Evolutionary conservation across 352 stramenopile genomes (phyloP).

Genomic region (Pilasporangium apinafurcum): DNA sequence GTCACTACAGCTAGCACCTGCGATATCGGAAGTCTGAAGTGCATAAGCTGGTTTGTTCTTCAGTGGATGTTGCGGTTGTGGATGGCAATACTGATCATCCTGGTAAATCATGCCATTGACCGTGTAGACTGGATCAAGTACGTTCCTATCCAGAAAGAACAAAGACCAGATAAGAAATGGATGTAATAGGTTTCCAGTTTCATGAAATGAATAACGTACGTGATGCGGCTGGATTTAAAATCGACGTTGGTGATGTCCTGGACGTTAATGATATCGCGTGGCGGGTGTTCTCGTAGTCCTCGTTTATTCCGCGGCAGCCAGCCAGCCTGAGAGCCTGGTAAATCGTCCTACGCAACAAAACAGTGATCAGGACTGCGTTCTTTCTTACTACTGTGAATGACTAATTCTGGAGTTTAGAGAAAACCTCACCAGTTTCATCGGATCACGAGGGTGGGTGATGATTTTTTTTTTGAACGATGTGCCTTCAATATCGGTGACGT

Average conservation of each 20-base stretch:
- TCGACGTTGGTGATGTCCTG: slow-evolving; percentile 63
- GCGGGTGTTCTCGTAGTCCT: slow-evolving; percentile 35
- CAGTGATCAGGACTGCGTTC: too few species aligned
- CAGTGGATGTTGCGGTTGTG: slow-evolving; percentile 33
- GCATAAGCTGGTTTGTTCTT: slow-evolving; percentile 46
- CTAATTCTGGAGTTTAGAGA: too few species aligned
- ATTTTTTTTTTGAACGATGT: slow-evolving; percentile 36
- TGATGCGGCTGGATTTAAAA: slow-evolving; percentile 68
- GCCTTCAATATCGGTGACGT: slow-evolving; percentile 66
- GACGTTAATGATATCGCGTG: slow-evolving; percentile 58
- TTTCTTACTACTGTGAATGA: too few species aligned
- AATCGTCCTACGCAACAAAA: slow-evolving; percentile 30
- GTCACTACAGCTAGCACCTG: slow-evolving; percentile 44
- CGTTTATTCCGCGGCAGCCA: slow-evolving; percentile 55
- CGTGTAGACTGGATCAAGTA: slow-evolving; percentile 69
- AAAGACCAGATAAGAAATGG: background rate
- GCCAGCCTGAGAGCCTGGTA: slow-evolving; percentile 40
- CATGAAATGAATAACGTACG: slow-evolving; percentile 20
- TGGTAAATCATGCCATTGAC: slow-evolving; percentile 54
- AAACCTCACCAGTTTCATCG: slow-evolving; percentile 24
- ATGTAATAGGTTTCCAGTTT: background rate
- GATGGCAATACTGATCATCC: slow-evolving; percentile 44
- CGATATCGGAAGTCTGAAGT: slow-evolving; percentile 57
- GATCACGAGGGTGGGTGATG: slow-evolving; percentile 38
- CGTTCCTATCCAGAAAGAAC: slow-evolving; percentile 24